Conservation (phyloP, 768 basidiomycete genomes). For the Termitomyces heimii region DNA sequence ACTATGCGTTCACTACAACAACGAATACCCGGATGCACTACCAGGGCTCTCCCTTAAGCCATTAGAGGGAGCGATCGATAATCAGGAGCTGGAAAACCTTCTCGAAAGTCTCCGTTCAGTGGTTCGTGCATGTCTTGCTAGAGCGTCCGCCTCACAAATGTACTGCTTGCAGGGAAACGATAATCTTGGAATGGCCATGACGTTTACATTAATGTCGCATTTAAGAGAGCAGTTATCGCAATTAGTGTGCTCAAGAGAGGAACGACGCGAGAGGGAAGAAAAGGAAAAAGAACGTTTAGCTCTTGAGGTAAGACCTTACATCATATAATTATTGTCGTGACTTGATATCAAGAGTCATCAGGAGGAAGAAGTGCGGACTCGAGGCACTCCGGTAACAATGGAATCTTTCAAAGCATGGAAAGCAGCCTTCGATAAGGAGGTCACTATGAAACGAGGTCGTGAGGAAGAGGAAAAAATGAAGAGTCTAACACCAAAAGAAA, state of each 20-base stretch:
- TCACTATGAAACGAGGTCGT: conserved; percentile 45
- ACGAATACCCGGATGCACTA: conserved; percentile 78
- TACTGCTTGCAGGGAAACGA: conserved; percentile 58
- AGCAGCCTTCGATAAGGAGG: conserved; percentile 68
- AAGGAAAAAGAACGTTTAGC: conserved; percentile 67
- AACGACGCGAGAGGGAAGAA: conserved; percentile 52
- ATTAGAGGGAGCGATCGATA: conserved; percentile 54
- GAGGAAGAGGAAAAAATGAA: conserved; percentile 77
- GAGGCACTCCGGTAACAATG: conserved; percentile 87
- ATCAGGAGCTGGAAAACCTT: conserved; percentile 48
- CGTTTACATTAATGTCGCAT: conserved; percentile 86
- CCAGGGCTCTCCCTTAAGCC: conserved; percentile 67
- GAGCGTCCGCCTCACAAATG: conserved; percentile 1
- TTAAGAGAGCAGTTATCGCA: conserved; percentile 70
- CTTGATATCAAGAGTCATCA: conserved; percentile 22
- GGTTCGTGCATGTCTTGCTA: conserved; percentile 30
- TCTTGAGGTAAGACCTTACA: conserved; percentile 55
- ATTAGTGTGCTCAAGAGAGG: conserved; percentile 56
- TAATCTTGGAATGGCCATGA: conserved; percentile 95
- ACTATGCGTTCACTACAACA: conserved; percentile 71
- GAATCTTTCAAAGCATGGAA: conserved; percentile 84
- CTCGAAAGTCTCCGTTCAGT: conserved; percentile 51
- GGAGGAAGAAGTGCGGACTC: conserved; percentile 84
- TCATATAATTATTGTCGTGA: background rate
- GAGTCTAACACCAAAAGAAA: conserved; percentile 68